Base-by-base conservation (phyloP, 768 basidiomycete species). In the Sarcomyxa edulis region DNA sequence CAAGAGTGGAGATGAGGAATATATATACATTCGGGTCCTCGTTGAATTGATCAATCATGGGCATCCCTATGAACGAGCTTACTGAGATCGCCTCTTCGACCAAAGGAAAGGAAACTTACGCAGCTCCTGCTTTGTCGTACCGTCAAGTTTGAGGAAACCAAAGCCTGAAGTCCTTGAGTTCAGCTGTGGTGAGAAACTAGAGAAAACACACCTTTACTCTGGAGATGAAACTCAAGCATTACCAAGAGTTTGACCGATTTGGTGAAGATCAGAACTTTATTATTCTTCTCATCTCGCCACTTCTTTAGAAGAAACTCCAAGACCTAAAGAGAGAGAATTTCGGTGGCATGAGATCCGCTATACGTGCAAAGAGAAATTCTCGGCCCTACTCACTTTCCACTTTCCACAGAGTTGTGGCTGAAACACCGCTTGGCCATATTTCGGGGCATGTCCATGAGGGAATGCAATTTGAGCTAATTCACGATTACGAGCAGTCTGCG, bases 211-310 rank as follows among this genome's bases (percentile, higher is more conserved):
- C 85, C 60, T 53, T 63, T 63, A 7, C 60, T 62, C n/a, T 65
- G 66, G 9, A 93, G 70, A 55, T 88, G 84, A 49, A 77, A 84
- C 24, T 84, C 76, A 19, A 96, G 61, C 80, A 93, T 90, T 12
- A 86, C 83, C 9, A 97, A 67, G 18, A 97, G 62, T 55, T 93
- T 91, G 39, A 94, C 88, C 1, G 89, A 86, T 56, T 92, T 92
- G 3, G 92, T 93, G 61, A 97, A 97, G 42, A 97, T 81, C 29
- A 97, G 68, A 27, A 96, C 90, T 62, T 96, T 97, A 61, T 88
- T 93, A 0, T 72, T 68, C 6, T 50, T 51, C 32, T 81, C 78
- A 48, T 74, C 74, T 50, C 74, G 72, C 75, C 82, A 81, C 31
- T 81, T 72, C 32, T 70, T 72, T 15, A 97, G 64, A 2, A 86